Evolutionary conservation across 2,329 filamentous ascomycete species (phyloP).

Genomic region (Penicillium hesseltinei): DNA sequence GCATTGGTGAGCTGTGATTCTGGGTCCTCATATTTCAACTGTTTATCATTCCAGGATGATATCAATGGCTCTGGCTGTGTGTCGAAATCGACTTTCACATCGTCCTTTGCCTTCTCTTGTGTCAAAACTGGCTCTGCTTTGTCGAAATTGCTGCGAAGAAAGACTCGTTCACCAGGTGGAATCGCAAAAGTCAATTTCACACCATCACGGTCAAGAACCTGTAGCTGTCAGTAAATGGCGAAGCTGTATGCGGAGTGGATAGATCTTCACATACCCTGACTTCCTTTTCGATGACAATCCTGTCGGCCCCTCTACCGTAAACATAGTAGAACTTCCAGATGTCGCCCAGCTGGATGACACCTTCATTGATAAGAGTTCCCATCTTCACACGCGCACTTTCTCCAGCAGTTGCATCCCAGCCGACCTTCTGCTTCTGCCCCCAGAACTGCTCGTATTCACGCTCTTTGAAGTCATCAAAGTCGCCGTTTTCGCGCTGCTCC

Average conservation of each 20-base stretch:
- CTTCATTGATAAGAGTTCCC: slow-evolving; percentile 35
- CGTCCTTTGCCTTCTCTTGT: neutral
- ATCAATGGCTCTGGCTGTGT: neutral
- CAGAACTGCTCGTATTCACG: slow-evolving; percentile 56
- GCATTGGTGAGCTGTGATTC: neutral
- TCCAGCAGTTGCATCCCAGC: slow-evolving; percentile 36
- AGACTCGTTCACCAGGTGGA: slow-evolving; percentile 39
- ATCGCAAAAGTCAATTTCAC: slow-evolving; percentile 38
- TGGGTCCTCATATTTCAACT: neutral
- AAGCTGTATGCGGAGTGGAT: neutral
- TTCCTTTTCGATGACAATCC: slow-evolving; percentile 44
- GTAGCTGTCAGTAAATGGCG: slow-evolving; percentile 8
- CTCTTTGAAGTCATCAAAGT: slow-evolving; percentile 58
- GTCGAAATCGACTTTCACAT: neutral
- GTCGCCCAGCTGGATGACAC: slow-evolving; percentile 40
- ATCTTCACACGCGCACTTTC: slow-evolving; percentile 44
- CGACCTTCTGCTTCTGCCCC: slow-evolving; percentile 53
- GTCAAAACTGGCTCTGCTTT: neutral
- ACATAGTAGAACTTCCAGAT: slow-evolving; percentile 40
- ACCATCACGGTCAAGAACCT: slow-evolving; percentile 37
- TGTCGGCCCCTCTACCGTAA: slow-evolving; percentile 28
- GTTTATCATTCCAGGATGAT: neutral
- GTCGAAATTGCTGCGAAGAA: slow-evolving; percentile 24
- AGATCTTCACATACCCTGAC: slow-evolving; percentile 33
- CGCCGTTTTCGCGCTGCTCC: slow-evolving; percentile 51